Evolutionary conservation across 2,329 filamentous ascomycete genomes (phyloP).

Genomic region (Teratosphaeria nubilosa): DNA sequence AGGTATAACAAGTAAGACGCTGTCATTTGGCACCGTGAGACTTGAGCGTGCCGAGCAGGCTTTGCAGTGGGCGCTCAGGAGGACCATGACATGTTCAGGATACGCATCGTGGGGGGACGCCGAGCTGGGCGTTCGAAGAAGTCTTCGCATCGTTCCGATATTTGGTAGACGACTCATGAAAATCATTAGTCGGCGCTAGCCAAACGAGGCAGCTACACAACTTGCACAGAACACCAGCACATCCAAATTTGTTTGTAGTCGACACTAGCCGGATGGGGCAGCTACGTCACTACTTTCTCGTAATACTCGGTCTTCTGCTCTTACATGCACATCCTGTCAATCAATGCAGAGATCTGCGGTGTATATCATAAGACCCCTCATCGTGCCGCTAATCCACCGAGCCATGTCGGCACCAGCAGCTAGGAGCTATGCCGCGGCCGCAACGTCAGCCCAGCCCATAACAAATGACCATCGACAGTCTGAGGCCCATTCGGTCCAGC

Average conservation of each 20-base stretch:
- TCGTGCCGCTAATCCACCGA: background rate
- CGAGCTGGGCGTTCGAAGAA: background rate
- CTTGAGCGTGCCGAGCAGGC: background rate
- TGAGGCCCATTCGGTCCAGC: background rate
- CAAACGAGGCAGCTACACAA: background rate
- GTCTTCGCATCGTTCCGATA: background rate
- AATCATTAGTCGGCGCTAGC: no score
- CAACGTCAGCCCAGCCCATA: background rate
- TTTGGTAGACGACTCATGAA: background rate
- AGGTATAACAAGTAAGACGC: background rate
- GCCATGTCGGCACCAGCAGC: background rate
- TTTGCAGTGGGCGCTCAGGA: background rate
- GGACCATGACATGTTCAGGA: background rate
- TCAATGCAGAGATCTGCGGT: background rate
- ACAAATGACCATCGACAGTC: background rate
- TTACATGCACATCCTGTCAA: background rate
- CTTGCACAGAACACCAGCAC: background rate
- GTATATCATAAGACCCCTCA: background rate
- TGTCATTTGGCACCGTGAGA: background rate
- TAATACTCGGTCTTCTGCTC: background rate
- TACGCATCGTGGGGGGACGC: background rate
- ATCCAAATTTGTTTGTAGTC: background rate
- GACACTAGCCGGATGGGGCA: background rate
- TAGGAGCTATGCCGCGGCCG: background rate
- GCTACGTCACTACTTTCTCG: background rate